These are phyloP conservation scores for Trichosporon coremiiforme DNA, from an alignment of 1,284 basidiomycete genomes.

Conservation along the genomic window DNA sequence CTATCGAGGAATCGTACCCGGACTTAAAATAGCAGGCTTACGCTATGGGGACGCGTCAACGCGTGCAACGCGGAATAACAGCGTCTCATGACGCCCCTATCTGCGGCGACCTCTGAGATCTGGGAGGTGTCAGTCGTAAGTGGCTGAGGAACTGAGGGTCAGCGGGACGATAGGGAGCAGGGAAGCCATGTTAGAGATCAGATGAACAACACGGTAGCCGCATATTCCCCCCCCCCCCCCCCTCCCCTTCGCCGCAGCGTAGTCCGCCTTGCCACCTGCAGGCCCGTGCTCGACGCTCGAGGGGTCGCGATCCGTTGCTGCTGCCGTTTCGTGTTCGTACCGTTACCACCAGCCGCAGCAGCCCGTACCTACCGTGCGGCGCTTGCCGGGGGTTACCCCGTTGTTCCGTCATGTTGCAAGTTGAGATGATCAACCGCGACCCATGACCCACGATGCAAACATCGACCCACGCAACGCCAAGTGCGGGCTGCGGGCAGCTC, in stretches of 20 bases:
- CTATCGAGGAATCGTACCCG: background rate
- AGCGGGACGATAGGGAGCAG: background rate
- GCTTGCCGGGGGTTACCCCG: background rate
- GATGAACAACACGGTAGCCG: background rate
- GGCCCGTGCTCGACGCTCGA: background rate
- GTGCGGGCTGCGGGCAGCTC: background rate
- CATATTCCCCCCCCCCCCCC: background rate
- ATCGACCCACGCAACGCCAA: background rate
- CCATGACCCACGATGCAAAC: background rate
- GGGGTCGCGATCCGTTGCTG: background rate
- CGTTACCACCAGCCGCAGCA: background rate
- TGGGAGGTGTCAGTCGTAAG: background rate
- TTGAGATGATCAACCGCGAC: background rate
- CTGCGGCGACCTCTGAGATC: background rate
- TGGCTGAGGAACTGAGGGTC: background rate
- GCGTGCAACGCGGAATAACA: background rate
- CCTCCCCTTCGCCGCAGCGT: background rate
- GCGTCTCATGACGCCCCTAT: background rate
- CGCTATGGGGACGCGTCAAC: background rate
- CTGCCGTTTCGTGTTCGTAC: background rate
- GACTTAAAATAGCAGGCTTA: background rate
- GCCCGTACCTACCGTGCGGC: background rate
- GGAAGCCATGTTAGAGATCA: background rate
- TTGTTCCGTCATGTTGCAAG: background rate
- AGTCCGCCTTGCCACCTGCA: background rate